A percentile compares a stretch with the other conserved stretches of the same genome.
Evolutionary conservation across 495 filamentous ascomycete species (phyloP).

Genomic region (Parachaetomium inaequale): DNA sequence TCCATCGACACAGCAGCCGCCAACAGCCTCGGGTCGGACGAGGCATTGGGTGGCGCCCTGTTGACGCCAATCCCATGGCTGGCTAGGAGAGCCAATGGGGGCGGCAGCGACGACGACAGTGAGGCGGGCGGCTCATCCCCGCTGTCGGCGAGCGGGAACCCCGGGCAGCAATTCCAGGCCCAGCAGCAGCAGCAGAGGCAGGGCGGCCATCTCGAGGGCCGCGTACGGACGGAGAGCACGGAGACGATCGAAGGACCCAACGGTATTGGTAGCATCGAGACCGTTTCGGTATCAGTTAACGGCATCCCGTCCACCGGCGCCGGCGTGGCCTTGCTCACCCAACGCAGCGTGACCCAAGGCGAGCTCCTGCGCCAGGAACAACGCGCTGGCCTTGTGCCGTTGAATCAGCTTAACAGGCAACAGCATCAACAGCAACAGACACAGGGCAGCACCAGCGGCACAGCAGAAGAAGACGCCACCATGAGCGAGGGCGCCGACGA

Average conservation of each 20-base stretch:
- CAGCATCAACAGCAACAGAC: conserved; percentile 21
- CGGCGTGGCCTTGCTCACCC: conserved; percentile 26
- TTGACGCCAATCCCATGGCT: conserved; percentile 95
- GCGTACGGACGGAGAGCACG: conserved; percentile 62
- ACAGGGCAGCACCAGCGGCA: conserved; percentile 17
- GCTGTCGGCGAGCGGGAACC: conserved; percentile 17
- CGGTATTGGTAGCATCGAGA: conserved; percentile 67
- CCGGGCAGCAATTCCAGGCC: conserved; percentile 11
- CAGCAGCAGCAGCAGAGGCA: conserved; percentile 25
- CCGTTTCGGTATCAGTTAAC: conserved; percentile 64
- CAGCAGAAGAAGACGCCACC: conserved; percentile 35
- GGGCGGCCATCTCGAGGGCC: conserved; percentile 42
- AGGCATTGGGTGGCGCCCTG: conserved; percentile 84
- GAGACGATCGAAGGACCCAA: conserved; percentile 69
- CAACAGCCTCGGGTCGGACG: conserved; percentile 66
- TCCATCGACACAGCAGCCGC: conserved; percentile 33
- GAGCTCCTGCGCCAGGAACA: conserved; percentile 78
- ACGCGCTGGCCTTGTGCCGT: conserved; percentile 62
- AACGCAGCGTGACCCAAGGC: conserved; percentile 65
- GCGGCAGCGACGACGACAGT: conserved; percentile 27
- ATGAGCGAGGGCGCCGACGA: conserved; percentile 34
- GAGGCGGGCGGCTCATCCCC: conserved; percentile 28
- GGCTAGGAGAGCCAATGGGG: conserved; percentile 29
- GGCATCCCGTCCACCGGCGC: conserved; percentile 50
- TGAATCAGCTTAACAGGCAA: conserved; percentile 43